These are phyloP conservation scores for Boletus coccyginus DNA, from an alignment of 768 basidiomycete genomes.

Conservation along the genomic window DNA sequence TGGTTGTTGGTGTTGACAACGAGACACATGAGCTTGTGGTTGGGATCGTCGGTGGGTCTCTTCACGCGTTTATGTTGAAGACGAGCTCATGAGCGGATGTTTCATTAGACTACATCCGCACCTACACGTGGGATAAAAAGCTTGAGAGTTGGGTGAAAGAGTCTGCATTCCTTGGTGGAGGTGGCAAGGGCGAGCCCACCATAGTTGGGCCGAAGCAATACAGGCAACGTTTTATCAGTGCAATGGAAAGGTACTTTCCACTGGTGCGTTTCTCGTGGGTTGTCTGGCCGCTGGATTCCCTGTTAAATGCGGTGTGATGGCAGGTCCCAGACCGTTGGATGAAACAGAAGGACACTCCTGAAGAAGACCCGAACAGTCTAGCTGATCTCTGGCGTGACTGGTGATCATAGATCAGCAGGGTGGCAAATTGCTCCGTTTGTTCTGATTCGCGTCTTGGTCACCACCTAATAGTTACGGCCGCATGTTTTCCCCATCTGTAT, in stretches of 20 bases:
- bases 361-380: conserved; percentile 63
- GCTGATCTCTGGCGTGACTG: conserved; percentile 65
- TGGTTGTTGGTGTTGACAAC: conserved; percentile 94
- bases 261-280: conserved; percentile 47
- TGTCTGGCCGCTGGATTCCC: not conserved
- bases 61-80: not conserved
- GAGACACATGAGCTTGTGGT: conserved; percentile 87
- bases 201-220: conserved; percentile 97
- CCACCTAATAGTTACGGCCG: not conserved
- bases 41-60: conserved; percentile 86
- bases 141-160: conserved; percentile 99
- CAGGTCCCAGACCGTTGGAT: conserved; percentile 90
- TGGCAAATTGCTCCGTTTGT: not conserved
- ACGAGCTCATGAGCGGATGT: conserved; percentile 3
- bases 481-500: conserved; percentile 5
- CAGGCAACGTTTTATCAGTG: conserved; percentile 78
- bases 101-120: conserved; percentile 81
- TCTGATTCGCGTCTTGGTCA: conserved; percentile 1
- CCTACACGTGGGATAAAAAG: conserved; percentile 98
- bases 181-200: conserved; percentile 86
- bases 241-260: conserved; percentile 90
- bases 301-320: not conserved
- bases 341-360: conserved; percentile 77
- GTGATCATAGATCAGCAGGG: conserved; percentile 27
- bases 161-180: conserved; percentile 81